These are phyloP conservation scores for Tolypocladium ophioglossoides DNA, from an alignment of 2,329 filamentous ascomycete species.

Conservation along the genomic window DNA sequence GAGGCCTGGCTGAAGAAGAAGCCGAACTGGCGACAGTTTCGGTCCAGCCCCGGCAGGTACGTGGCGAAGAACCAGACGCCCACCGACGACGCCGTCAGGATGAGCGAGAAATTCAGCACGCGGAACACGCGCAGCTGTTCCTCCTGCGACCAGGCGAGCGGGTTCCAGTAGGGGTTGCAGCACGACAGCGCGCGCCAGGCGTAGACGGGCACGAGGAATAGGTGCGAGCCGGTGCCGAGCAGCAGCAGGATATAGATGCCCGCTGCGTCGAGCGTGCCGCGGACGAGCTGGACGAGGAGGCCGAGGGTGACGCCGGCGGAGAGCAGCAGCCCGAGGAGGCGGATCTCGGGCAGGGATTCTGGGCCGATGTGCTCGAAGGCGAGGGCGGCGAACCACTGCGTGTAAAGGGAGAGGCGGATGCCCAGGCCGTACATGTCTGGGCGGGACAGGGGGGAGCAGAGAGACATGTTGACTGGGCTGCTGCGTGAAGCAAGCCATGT, in stretches of 20 bases:
- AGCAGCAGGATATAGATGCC: constrained; percentile 22
- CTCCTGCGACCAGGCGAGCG: constrained; percentile 16
- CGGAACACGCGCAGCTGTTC: constrained; percentile 13
- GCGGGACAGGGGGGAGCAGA: neutral
- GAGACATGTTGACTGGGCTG: neutral
- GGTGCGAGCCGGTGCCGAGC: constrained; percentile 17
- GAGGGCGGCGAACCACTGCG: constrained; percentile 23
- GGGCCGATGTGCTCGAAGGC: constrained; percentile 20
- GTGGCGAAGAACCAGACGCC: constrained; percentile 21
- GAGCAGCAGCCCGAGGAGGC: constrained; percentile 20
- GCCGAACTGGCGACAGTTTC: constrained; percentile 16
- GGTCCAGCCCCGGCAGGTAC: constrained; percentile 11
- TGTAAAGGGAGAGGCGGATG: constrained; percentile 3
- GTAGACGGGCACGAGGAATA: constrained; percentile 22
- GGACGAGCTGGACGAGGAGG: constrained; percentile 16
- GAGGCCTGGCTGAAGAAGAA: constrained; percentile 21
- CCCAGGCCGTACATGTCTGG: constrained; percentile 3
- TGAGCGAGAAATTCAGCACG: constrained; percentile 12
- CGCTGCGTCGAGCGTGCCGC: constrained; percentile 11
- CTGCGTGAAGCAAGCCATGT: neutral
- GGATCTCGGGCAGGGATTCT: constrained; percentile 15
- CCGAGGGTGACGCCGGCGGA: constrained; percentile 16
- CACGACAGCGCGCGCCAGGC: constrained; percentile 20
- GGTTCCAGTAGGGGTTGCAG: constrained; percentile 19
- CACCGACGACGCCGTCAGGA: constrained; percentile 16